A percentile compares a stretch with the other conserved stretches of the same genome.
Evolutionary conservation across 768 basidiomycete genomes (phyloP).

Genomic region (Russula abietina): DNA sequence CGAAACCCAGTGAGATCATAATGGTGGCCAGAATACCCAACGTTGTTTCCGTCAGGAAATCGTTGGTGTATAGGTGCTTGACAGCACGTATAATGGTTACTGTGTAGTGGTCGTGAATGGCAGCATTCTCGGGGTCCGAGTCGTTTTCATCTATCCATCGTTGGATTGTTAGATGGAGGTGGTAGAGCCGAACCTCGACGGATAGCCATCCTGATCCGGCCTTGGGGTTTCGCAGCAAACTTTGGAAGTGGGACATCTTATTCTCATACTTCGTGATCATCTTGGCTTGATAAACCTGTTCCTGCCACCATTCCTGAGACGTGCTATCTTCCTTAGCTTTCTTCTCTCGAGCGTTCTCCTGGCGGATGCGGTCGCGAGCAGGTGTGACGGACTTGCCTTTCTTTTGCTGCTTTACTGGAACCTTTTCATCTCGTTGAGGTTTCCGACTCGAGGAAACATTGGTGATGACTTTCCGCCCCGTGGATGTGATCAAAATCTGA

Average conservation of each 20-base stretch:
- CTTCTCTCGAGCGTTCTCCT: conserved; percentile 40
- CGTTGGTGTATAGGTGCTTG: conserved; percentile 39
- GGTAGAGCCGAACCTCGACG: conserved; percentile 48
- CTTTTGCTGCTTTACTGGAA: conserved; percentile 26
- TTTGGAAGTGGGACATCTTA: conserved; percentile 34
- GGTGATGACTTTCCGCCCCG: conserved; percentile 26
- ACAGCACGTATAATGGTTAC: conserved; percentile 45
- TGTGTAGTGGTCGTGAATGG: conserved; percentile 41
- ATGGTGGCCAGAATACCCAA: conserved; percentile 37
- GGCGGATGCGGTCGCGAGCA: conserved; percentile 39
- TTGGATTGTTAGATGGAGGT: conserved; percentile 45
- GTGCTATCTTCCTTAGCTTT: conserved; percentile 31
- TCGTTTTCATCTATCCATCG: conserved; percentile 47
- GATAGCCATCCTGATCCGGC: conserved; percentile 41
- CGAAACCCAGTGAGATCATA: conserved; percentile 45
- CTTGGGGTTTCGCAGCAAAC: conserved; percentile 42
- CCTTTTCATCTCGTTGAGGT: conserved; percentile 1
- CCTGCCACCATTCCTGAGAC: conserved; percentile 44
- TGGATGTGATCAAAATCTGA: conserved; percentile 47
- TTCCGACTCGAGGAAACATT: not conserved
- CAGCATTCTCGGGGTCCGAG: conserved; percentile 33
- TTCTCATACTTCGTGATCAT: conserved; percentile 31
- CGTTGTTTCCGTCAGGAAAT: conserved; percentile 34
- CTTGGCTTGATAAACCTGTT: conserved; percentile 39
- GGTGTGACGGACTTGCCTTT: conserved; percentile 30